Evolutionary conservation across 2,329 filamentous ascomycete genomes (phyloP).

Genomic region (Fusarium equiseti): DNA sequence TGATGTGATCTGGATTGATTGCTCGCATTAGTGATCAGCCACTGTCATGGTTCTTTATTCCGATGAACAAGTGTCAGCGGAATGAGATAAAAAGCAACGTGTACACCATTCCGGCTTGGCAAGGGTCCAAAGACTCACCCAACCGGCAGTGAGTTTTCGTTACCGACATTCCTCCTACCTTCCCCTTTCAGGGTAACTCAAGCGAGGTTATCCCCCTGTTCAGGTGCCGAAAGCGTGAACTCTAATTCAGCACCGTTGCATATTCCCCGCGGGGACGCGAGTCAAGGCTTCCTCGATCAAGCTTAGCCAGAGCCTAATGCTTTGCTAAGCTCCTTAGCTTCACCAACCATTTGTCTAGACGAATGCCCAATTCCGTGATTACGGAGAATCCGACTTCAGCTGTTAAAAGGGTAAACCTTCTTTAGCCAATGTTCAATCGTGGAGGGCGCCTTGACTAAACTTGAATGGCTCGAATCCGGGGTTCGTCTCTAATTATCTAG

Average conservation of each 20-base stretch:
- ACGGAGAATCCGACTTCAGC: background rate
- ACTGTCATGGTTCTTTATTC: background rate
- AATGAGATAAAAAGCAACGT: background rate
- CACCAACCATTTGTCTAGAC: background rate
- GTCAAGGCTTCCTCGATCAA: background rate
- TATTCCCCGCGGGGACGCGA: background rate
- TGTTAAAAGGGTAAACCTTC: background rate
- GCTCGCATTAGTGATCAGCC: background rate
- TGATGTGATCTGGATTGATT: background rate
- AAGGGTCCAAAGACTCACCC: background rate
- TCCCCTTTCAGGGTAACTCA: background rate
- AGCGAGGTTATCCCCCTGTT: background rate
- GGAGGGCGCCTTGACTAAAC: background rate
- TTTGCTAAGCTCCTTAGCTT: background rate
- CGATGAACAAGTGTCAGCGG: background rate
- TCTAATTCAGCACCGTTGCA: background rate
- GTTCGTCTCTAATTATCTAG: background rate
- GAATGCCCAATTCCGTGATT: background rate
- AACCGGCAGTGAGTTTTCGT: background rate
- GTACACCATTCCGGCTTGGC: background rate
- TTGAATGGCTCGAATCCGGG: background rate
- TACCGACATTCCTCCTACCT: background rate
- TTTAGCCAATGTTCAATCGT: background rate
- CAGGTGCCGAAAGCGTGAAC: background rate
- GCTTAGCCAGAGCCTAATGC: background rate